Base-by-base conservation (phyloP, 306 rosid species). In the Cucurbita maxima region DNA sequence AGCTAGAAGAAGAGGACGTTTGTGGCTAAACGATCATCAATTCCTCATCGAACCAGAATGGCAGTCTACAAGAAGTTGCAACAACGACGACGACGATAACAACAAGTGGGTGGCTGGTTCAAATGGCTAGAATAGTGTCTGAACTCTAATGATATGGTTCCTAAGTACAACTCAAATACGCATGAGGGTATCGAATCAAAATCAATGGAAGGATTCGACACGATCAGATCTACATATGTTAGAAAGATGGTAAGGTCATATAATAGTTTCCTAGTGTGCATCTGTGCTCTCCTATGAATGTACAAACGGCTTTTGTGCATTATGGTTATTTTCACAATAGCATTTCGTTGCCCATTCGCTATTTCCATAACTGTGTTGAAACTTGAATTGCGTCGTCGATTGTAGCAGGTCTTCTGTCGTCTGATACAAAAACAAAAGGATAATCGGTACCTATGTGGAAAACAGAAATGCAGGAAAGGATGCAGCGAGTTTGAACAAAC, bases 281-380 rank as follows among this genome's bases (percentile, higher is more conserved):
- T 73, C 76, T 47, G 82, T 81, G 79, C 86, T 76, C 82, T 84
- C 59, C 58, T 16, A 34, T 71, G 84, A 83, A 87, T 86, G 87
- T 90, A 87, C 93, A 92, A 80, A 79, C 58, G 83, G 82, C 82
- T 44, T 50, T 78, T 76, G 51, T 71, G 70, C 76, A 75, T 72
- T 57, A 30, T 30, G 34, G 34, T 30, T 68, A 81, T 76, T 82
- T 76, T 80, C 82, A 75, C 79, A 74, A 59, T 69, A 58, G 44
- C 54, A 70, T 82, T 60, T 75, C 73, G 43, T 79, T 18, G 73
- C 47, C 10, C 72, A 5, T 64, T 16, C 61, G 12, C 22, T 63
- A 40, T n/a, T 75, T 80, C 82, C 78, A 76, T 55, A 43, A 70
- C 60, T 62, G 63, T 75, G 83, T 80, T 54, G 82, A 81, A 37